Conservation (phyloP, 352 stramenopile species). For the Chrysophaeum taylorii region DNA sequence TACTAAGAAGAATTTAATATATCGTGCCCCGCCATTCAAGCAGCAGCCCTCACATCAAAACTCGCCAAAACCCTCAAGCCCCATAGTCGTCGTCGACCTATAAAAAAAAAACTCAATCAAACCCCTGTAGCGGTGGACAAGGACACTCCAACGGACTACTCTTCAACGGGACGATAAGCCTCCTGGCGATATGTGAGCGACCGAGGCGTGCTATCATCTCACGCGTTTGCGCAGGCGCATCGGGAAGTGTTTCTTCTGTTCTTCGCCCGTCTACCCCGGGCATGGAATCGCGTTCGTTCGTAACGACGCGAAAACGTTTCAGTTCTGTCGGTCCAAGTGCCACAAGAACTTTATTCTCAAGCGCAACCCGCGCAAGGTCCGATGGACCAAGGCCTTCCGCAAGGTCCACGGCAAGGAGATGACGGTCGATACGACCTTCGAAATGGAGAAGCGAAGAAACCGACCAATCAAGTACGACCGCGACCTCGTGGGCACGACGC, state of each 20-base stretch:
- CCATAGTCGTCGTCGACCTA: too few species aligned
- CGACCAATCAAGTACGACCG: constrained; percentile 98
- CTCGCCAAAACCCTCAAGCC: too few species aligned
- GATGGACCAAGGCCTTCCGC: constrained; percentile 98
- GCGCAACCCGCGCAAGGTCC: constrained; percentile 97
- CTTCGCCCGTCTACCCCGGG: constrained; percentile 94
- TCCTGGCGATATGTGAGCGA: too few species aligned
- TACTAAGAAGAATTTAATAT: too few species aligned
- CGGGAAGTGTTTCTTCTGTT: constrained; percentile 99
- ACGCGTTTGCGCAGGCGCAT: constrained; percentile 74
- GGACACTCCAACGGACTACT: too few species aligned
- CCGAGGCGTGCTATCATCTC: background rate
- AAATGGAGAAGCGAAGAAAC: constrained; percentile 98
- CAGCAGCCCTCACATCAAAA: too few species aligned
- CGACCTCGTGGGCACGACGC: constrained; percentile 94
- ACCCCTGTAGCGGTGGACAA: too few species aligned
- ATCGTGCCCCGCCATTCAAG: too few species aligned
- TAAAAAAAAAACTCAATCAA: too few species aligned
- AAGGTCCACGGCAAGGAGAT: constrained; percentile 97
- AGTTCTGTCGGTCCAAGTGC: constrained; percentile 99
- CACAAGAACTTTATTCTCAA: constrained; percentile 99
- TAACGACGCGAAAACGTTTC: constrained; percentile 98
- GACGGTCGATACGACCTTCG: constrained; percentile 97
- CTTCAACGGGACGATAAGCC: too few species aligned
- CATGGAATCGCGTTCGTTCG: constrained; percentile 98